Base-by-base conservation (phyloP, 2,329 filamentous ascomycete species). In the Nectriaceae sp. region DNA sequence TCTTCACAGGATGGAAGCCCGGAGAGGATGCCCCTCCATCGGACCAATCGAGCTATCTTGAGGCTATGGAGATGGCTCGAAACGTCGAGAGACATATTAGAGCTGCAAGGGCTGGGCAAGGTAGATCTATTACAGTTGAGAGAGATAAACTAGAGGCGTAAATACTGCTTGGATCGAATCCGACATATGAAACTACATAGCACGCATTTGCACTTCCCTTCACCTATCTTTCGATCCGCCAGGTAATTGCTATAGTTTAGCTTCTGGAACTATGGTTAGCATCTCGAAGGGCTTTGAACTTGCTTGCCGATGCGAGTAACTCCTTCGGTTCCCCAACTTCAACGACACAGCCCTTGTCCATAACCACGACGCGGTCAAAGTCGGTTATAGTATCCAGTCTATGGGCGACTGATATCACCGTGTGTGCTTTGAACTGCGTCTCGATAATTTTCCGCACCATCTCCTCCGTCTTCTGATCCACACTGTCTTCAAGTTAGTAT, bases 121-220 rank as follows among this genome's bases (percentile, higher is more conserved):
- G 78, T 6, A 68, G 73, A 38, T 73, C 75, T 52, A 73, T 82
- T 44, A 73, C 67, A 4, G 77, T 82, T 15, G 75, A 79, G 40
- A 70, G 68, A 33, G 75, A 78, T 36, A 51, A 19, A 18, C 13
- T 61, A 39, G 57, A 61, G 13, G 26, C 11, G 37, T 59, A 59
- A 46, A 56, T 8, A 40, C 5, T n/a, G 42, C 24, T 18, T 11
- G 10, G 15, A n/a, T 20, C 21, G 18, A 39, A 18, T 29, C 44
- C 4, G 8, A 20, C 15, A 21, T 20, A 18, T 22, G 26, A 13
- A 21, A 18, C 15, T 15, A 31, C 18, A n/a, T n/a, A n/a, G n/a
- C n/a, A n/a, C n/a, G n/a, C n/a, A n/a, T n/a, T n/a, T n/a, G n/a
- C n/a, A n/a, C n/a, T n/a, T n/a, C n/a, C n/a, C n/a, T n/a, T n/a